phyloP scores from a whole-genome alignment of 73 alveolate species.

The Tetrahymena elliotti region DNA sequence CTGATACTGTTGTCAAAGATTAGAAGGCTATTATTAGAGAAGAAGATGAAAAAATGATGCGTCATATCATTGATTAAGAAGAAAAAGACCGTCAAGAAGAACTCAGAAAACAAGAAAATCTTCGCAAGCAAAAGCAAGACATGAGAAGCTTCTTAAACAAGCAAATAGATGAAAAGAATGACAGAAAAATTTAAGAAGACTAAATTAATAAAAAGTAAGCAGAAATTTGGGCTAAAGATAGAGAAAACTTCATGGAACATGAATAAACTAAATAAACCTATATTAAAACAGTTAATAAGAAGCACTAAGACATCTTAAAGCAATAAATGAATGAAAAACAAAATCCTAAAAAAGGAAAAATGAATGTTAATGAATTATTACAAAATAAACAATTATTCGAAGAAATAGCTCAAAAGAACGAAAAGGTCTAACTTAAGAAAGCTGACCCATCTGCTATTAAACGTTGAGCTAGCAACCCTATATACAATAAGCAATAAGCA shows the following conservation, averaged over 20 bases:
- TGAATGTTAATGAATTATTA: constrained; percentile 30
- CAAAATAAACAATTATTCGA: constrained; percentile 30
- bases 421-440: not conserved
- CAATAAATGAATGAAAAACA: constrained; percentile 25
- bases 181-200: constrained; percentile 14
- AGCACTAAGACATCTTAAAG: constrained; percentile 25
- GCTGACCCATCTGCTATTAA: not conserved
- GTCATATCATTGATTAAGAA: constrained; percentile 9
- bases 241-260: constrained; percentile 4
- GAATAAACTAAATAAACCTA: constrained; percentile 22
- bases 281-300: constrained; percentile 26
- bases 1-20: constrained; percentile 27
- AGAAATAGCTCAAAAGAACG: constrained; percentile 28
- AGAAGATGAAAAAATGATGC: constrained; percentile 44
- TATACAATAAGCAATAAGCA: not conserved
- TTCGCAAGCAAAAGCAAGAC: constrained; percentile 1
- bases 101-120: constrained; percentile 1
- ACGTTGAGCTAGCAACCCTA: not conserved
- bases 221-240: constrained; percentile 29
- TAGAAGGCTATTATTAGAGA: constrained; percentile 25
- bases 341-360: constrained; percentile 13
- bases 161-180: constrained; percentile 37
- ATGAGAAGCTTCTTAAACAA: constrained; percentile 34
- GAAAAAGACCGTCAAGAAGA: constrained; percentile 21
- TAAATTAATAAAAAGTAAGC: constrained; percentile 23